Percentiles rank a stretch among this genome's conserved stretches.
Evolutionary conservation across 306 rosid species (phyloP).

Genomic region (Parietaria judaica): DNA sequence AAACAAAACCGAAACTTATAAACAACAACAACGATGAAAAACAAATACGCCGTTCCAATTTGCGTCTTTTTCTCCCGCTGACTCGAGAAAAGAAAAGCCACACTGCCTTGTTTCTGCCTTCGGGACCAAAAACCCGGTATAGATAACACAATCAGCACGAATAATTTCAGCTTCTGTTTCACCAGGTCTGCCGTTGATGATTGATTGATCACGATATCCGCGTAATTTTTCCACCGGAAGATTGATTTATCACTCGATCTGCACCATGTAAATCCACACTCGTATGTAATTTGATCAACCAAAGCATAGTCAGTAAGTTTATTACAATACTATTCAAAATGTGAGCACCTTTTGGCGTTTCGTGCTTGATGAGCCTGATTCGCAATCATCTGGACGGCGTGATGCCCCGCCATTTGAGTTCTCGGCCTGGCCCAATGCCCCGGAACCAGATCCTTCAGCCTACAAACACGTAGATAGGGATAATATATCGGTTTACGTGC

Average conservation of each 20-base stretch:
- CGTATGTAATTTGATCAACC: neutral
- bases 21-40: neutral
- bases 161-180: neutral
- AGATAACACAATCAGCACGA: neutral
- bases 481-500: no score
- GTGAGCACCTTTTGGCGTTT: constrained; percentile 79
- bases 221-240: neutral
- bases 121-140: neutral
- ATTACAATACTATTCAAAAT: no score
- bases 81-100: constrained; percentile 5
- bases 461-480: constrained; percentile 7
- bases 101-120: neutral
- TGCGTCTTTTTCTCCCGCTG: neutral
- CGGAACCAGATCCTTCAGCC: constrained; percentile 36
- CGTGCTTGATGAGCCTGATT: constrained; percentile 47
- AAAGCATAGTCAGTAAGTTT: neutral
- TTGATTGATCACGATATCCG: neutral
- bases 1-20: no score
- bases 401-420: constrained; percentile 51
- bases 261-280: neutral
- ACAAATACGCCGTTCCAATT: neutral
- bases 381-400: constrained; percentile 34
- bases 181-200: neutral
- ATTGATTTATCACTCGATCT: constrained; percentile 22
- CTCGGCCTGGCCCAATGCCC: constrained; percentile 41